Base-by-base conservation (phyloP, 805 yeast genomes). In the Lachancea fermentati region DNA sequence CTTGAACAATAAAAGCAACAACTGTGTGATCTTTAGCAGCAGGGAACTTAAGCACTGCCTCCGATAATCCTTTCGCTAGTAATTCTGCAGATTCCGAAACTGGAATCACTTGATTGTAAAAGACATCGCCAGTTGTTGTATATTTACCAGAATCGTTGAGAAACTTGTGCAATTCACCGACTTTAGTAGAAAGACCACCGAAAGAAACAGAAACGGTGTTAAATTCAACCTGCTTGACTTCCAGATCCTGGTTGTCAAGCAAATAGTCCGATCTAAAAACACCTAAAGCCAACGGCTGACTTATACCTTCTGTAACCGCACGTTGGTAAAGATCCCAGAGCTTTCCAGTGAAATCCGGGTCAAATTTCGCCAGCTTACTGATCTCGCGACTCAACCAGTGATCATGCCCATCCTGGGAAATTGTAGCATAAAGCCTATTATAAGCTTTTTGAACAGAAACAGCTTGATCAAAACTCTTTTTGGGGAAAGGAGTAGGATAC, bases 121-220 rank as follows among this genome's bases (percentile, higher is more conserved):
- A 59, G 17, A 62, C 60, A 1, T 71, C 56, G 32, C 69, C 68
- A 19, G 13, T 22, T 15, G 66, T 50, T 22, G 66, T 66, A 54
- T 84, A 85, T n/a, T 63, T 60, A 2, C 88, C 88, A 5, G 67
- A 54, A 3, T 62, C 55, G 56, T 84, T 82, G 54, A 83, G 62
- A 51, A 74, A 85, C 15, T 71, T 61, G 62, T 93, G 98, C 42
- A 86, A 66, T 49, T 76, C 69, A 15, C 93, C 84, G 18, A 86
- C 91, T 57, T 81, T 84, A 11, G 87, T 60, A 2, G 95, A 81
- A 42, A 93, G 69, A 0, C 95, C 97, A 15, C 95, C 96, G 67
- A 93, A 93, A 1, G 97, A 89, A 3, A 91, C 96, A 53, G 96
- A 84, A 3, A 93, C 86, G 1, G 98, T 89, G 63, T 93, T 93